phyloP scores from a whole-genome alignment of 2,329 filamentous ascomycete genomes.

The Alternaria ventricosa region DNA sequence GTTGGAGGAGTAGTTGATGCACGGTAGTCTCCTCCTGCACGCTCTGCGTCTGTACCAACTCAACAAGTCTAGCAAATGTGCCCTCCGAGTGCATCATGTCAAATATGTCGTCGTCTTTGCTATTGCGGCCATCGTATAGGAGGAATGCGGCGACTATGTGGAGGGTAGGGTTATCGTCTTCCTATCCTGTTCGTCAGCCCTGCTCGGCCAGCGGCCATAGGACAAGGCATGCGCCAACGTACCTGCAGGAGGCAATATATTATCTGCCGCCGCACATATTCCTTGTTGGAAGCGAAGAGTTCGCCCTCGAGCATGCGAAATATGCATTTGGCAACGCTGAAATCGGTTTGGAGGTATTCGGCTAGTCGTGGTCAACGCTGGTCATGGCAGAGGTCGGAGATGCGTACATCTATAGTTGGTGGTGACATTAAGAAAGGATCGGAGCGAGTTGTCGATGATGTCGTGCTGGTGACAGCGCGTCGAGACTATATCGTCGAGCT shows the following conservation, averaged over 20 bases:
- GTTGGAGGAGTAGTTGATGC: conserved; percentile 81
- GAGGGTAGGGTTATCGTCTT: conserved; percentile 81
- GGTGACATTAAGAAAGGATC: conserved; percentile 81
- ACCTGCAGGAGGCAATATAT: conserved; percentile 84
- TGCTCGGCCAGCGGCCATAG: background rate
- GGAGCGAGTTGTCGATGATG: conserved; percentile 82
- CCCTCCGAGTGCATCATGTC: conserved; percentile 86
- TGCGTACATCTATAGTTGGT: conserved; percentile 70
- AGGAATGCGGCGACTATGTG: conserved; percentile 84
- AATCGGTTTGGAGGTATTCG: conserved; percentile 75
- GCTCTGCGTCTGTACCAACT: conserved; percentile 73
- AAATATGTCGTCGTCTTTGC: conserved; percentile 79
- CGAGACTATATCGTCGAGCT: conserved; percentile 70
- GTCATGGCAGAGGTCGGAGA: background rate
- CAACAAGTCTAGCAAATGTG: conserved; percentile 81
- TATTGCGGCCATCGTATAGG: conserved; percentile 80
- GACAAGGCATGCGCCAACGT: conserved; percentile 23
- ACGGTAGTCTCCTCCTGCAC: conserved; percentile 71
- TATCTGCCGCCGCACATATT: conserved; percentile 92
- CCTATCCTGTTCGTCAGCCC: conserved; percentile 59
- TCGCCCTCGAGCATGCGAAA: conserved; percentile 77
- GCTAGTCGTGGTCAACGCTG: conserved; percentile 54
- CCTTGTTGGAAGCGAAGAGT: conserved; percentile 75
- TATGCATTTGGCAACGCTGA: conserved; percentile 81
- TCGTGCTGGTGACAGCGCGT: conserved; percentile 66